Evolutionary conservation across 169 alveolate genomes (phyloP), one percentile per base, ranked within the genome.

Genomic region (Amoebophrya sp.): DNA sequence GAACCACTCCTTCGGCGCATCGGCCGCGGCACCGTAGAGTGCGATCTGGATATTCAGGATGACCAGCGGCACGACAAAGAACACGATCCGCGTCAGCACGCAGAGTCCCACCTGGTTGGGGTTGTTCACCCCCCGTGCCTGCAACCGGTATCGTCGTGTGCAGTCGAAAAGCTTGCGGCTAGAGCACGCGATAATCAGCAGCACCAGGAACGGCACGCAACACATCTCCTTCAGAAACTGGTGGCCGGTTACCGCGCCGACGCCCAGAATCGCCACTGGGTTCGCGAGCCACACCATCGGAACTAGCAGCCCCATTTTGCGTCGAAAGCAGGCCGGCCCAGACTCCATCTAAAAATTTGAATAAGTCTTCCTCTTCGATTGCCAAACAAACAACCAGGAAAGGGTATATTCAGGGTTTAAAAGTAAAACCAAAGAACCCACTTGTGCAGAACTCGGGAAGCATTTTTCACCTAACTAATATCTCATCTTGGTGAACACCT

Each of bases 1-100:
- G 35, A 66, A 7, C 83, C 83, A 66, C 39, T 66, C 83, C 39
- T 25, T 2, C 29, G 83, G 83, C 83, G 83, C 83, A 25, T 66
- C 83, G 35, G 83, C 83, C 83, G 83, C 83, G 83, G 83, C 83
- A 2, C 83, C 83, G 83, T 66, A 66, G 32, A 66, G 18, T 0
- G 83, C 29, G 35, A 66, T 66, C 83, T 66, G 83, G 32, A 66
- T 1, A 25, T 66, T 66, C 83, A 66, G 32, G 10, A 66, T 25
- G 32, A 66, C 2, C 83, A 66, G 83, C 29, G 83, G 83, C 39
- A 66, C 29, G 32, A 66, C 39, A 3, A 66, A n/a, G 83, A 66
- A 66, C 39, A 66, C 39, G 35, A 66, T 25, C 29, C 83, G 83
- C 29, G 83, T 66, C 83, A 66, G 83, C 29, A 66, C 29, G 83